phyloP scores from a whole-genome alignment of 1,284 basidiomycete genomes.

The Albatrellus sp. region DNA sequence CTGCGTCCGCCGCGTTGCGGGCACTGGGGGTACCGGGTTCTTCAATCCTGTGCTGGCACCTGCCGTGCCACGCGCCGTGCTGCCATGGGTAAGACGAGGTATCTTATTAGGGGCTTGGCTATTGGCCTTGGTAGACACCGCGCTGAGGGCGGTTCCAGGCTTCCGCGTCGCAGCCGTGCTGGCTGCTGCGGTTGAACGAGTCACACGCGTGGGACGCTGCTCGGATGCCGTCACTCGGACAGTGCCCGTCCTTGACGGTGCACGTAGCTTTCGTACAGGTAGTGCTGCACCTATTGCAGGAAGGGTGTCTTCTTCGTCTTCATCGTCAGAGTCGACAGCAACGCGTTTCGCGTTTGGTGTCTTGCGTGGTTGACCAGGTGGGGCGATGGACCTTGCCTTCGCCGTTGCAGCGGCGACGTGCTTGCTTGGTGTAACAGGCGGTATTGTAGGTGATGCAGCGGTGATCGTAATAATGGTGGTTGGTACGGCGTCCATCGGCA shows the following conservation, averaged over 20 bases:
- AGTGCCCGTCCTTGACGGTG: conserved; percentile 23
- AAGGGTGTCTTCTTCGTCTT: conserved; percentile 45
- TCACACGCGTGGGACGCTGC: conserved; percentile 57
- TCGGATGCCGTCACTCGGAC: conserved; percentile 47
- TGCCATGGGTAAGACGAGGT: conserved; percentile 50
- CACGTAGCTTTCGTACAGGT: conserved; percentile 19
- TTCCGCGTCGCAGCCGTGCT: conserved; percentile 29
- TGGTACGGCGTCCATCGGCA: conserved; percentile 25
- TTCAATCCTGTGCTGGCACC: conserved; percentile 6
- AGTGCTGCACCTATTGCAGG: conserved; percentile 41
- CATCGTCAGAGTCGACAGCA: conserved; percentile 47
- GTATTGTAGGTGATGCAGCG: conserved; percentile 26
- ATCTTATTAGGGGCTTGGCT: conserved; percentile 60
- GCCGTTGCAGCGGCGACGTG: conserved; percentile 58
- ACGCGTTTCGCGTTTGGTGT: conserved; percentile 67
- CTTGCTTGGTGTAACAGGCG: conserved; percentile 68
- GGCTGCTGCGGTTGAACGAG: conserved; percentile 53
- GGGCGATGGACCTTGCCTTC: conserved; percentile 52
- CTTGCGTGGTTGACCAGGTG: conserved; percentile 78
- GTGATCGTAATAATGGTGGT: conserved; percentile 20
- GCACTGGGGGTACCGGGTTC: conserved; percentile 2
- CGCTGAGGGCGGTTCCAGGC: conserved; percentile 22
- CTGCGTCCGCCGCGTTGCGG: conserved; percentile 19
- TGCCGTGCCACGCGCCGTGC: conserved; percentile 23
- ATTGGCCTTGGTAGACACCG: conserved; percentile 17